phyloP scores from a whole-genome alignment of 2,329 filamentous ascomycete species.

The Camillea tinctor region DNA sequence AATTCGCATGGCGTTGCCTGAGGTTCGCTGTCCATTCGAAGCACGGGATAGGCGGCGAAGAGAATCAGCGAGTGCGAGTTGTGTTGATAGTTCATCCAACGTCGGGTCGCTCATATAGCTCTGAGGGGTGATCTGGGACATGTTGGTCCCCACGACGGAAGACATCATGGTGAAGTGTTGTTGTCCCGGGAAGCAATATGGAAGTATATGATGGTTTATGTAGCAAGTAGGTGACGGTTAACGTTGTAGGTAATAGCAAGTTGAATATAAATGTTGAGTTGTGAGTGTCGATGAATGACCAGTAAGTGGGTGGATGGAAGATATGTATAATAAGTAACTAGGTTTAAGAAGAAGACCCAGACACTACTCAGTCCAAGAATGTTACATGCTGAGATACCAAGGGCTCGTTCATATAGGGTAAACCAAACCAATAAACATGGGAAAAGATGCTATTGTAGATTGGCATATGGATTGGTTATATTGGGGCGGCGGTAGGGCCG shows the following conservation, averaged over 20 bases:
- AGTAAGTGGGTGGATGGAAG: slow-evolving; percentile 6
- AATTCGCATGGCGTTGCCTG: slow-evolving; percentile 53
- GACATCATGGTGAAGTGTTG: slow-evolving; percentile 34
- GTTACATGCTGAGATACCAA: slow-evolving; percentile 29
- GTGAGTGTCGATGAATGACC: not conserved
- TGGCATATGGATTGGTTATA: slow-evolving; percentile 34
- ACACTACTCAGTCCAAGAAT: slow-evolving; percentile 30
- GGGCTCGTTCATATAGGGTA: slow-evolving; percentile 29
- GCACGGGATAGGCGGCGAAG: slow-evolving; percentile 48
- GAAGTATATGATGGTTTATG: slow-evolving; percentile 5
- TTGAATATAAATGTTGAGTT: slow-evolving; percentile 2
- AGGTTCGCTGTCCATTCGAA: slow-evolving; percentile 49
- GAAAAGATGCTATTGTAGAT: slow-evolving; percentile 26
- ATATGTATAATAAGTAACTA: slow-evolving; percentile 23
- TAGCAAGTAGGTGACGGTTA: slow-evolving; percentile 1
- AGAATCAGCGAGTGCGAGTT: slow-evolving; percentile 48
- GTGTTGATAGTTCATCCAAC: slow-evolving; percentile 51
- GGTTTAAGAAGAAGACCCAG: slow-evolving; percentile 17
- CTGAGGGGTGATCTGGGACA: slow-evolving; percentile 30
- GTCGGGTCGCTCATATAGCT: slow-evolving; percentile 43
- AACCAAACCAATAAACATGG: slow-evolving; percentile 28
- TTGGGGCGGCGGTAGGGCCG: slow-evolving; percentile 36
- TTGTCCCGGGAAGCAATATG: not conserved
- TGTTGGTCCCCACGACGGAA: slow-evolving; percentile 34
- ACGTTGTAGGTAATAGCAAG: not conserved